Base-by-base conservation (phyloP, 2,329 filamentous ascomycete species). In the Dothideomycetidae sp. region DNA sequence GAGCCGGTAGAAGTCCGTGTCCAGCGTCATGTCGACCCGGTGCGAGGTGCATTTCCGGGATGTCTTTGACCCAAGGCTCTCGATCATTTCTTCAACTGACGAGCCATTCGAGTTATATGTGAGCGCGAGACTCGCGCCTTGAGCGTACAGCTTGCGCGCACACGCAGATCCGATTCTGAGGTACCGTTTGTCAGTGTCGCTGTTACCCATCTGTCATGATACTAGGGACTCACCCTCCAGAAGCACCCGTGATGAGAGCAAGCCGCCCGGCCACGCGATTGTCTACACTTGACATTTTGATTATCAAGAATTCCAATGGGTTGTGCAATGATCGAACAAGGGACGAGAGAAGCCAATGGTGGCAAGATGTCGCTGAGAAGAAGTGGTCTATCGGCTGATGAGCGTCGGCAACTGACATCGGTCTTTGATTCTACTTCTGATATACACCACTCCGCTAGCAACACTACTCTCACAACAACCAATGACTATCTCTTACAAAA, bases 181-280 rank as follows among this genome's bases (percentile, higher is more conserved):
- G 3, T 29, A 1, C 9, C 19, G 35, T 21, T n/a, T 29, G 33
- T 19, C 10, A 18, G 10, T 10, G 9, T 10, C n/a, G n/a, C 17
- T 26, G 26, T 28, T 16, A n/a, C 13, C 13, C 15, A 10, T 23
- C 12, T 10, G 9, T 15, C 23, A 21, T 9, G 29, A 12, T 7
- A 10, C 30, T n/a, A 11, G 15, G n/a, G 31, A 46, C 55, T 52
- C 53, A 71, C 70, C 71, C 70, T 47, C 68, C 69, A 31, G 70
- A 73, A 31, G 67, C 71, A 29, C 71, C 71, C 1, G 71, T 75
- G 36, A 75, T 66, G 10, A 75, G 60, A 31, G 68, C 71, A 29
- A 75, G 54, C 37, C 67, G 61, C 40, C 68, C 70, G 26, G 57
- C 55, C 41, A 75, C 42, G 15, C 52, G 45, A 37, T 58, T 59